These are phyloP conservation scores for Mrakia frigida DNA, from an alignment of 768 basidiomycete genomes.

Conservation along the genomic window DNA sequence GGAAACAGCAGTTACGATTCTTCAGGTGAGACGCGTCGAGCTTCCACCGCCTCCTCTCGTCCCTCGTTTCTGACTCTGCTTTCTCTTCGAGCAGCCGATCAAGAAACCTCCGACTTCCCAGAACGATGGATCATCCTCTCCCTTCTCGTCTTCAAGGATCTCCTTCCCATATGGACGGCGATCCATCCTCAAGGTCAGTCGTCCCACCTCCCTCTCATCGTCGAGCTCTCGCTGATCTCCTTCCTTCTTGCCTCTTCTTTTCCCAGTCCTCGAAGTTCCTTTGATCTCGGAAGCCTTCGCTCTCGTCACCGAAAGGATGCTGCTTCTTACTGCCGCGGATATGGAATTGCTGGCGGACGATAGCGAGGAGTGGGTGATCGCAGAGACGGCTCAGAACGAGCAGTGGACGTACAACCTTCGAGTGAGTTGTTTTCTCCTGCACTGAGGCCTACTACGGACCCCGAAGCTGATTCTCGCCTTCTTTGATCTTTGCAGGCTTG, in stretches of 20 bases:
- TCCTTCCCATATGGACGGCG: slow-evolving; percentile 24
- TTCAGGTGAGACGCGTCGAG: not conserved
- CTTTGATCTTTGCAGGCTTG: slow-evolving; percentile 21
- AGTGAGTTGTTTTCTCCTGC: not conserved
- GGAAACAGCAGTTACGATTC: not conserved
- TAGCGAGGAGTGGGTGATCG: slow-evolving; percentile 30
- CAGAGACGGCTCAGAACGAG: slow-evolving; percentile 20
- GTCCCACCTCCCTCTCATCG: not conserved
- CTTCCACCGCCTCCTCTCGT: not conserved
- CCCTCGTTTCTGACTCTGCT: too few relatives aligned
- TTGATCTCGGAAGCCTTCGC: slow-evolving; percentile 27
- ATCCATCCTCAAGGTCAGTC: not conserved
- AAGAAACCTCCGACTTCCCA: slow-evolving; percentile 8
- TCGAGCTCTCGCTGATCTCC: not conserved
- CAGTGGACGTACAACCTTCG: slow-evolving; percentile 32
- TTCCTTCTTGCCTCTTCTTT: not conserved
- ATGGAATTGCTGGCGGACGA: slow-evolving; percentile 25
- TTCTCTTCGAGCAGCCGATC: slow-evolving; percentile 1
- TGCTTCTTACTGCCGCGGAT: slow-evolving; percentile 14
- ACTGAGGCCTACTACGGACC: not conserved
- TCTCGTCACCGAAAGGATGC: slow-evolving; percentile 11
- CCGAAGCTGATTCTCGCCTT: not conserved
- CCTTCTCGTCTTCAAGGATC: slow-evolving; percentile 22
- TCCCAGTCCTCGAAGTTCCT: slow-evolving; percentile 13
- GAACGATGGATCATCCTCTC: slow-evolving; percentile 11